Evolutionary conservation across 768 basidiomycete species (phyloP).

Genomic region (Kwoniella pini): DNA sequence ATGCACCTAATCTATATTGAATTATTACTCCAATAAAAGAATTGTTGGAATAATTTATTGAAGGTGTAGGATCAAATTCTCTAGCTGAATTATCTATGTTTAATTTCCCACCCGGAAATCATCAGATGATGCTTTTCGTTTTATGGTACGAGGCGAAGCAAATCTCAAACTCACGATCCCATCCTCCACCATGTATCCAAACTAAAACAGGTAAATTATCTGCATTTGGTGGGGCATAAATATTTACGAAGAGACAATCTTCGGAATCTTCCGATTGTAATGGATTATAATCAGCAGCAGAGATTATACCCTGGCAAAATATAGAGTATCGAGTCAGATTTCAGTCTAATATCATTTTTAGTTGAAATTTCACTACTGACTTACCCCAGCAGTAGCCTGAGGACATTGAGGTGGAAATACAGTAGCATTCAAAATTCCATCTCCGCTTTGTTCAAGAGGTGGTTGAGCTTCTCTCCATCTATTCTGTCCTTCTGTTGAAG

Average conservation of each 20-base stretch:
- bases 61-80: constrained; percentile 2
- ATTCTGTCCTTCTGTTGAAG: constrained; percentile 1
- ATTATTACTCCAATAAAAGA: not conserved
- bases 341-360: no score
- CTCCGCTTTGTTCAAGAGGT: not conserved
- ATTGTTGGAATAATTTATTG: not conserved
- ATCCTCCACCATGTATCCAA: constrained; percentile 9
- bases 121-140: not conserved
- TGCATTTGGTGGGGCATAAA: not conserved
- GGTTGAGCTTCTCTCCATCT: constrained; percentile 7
- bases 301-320: not conserved
- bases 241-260: constrained; percentile 4
- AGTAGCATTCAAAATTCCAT: not conserved
- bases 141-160: not conserved
- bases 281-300: not conserved
- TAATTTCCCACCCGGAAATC: not conserved
- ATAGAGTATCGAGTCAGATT: not conserved
- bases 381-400: constrained; percentile 1
- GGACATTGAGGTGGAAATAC: not conserved
- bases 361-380: no score
- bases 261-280: constrained; percentile 3
- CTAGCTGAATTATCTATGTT: not conserved
- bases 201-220: constrained; percentile 3
- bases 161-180: constrained; percentile 2
- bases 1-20: not conserved